Evolutionary conservation across 805 yeast genomes (phyloP).

Genomic region (Priceomyces medius): DNA sequence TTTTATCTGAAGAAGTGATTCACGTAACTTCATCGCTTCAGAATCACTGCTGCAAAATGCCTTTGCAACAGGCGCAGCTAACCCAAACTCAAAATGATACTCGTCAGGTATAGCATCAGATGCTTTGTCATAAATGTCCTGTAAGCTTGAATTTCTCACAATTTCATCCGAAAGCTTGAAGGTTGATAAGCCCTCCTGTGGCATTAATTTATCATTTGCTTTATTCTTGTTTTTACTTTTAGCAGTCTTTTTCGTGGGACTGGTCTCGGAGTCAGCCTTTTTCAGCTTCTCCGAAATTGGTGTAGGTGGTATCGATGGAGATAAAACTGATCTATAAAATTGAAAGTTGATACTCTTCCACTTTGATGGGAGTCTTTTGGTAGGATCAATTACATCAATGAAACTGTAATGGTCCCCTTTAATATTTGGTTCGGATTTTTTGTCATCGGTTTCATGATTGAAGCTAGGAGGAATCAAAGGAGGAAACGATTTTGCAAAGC

Average conservation of each 20-base stretch:
- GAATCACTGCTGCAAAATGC: slow-evolving; percentile 60
- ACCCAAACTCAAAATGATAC: slow-evolving; percentile 61
- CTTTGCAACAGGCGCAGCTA: slow-evolving; percentile 65
- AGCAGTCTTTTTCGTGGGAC: slow-evolving; percentile 3
- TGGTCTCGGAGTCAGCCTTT: slow-evolving; percentile 9
- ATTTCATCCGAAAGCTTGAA: slow-evolving; percentile 56
- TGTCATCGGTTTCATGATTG: slow-evolving; percentile 12
- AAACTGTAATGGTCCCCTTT: slow-evolving; percentile 44
- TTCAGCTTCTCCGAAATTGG: slow-evolving; percentile 6
- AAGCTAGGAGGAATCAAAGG: slow-evolving; percentile 40
- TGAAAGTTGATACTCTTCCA: slow-evolving; percentile 58
- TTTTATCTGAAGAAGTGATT: slow-evolving; percentile 59
- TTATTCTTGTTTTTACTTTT: slow-evolving; percentile 5
- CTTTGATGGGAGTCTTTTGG: slow-evolving; percentile 48
- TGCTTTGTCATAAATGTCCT: slow-evolving; percentile 66
- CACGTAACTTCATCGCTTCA: slow-evolving; percentile 56
- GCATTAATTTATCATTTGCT: slow-evolving; percentile 1
- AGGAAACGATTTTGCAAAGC: slow-evolving; percentile 56
- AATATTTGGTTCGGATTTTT: slow-evolving; percentile 19
- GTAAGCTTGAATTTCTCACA: slow-evolving; percentile 51
- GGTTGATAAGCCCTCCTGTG: slow-evolving; percentile 49
- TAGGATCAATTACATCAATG: slow-evolving; percentile 44
- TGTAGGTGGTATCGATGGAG: slow-evolving; percentile 13
- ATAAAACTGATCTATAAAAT: slow-evolving; percentile 35
- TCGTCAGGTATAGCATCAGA: slow-evolving; percentile 56